These are phyloP conservation scores for Saraca asoca DNA, from an alignment of 331 rosid genomes.

Conservation along the genomic window DNA sequence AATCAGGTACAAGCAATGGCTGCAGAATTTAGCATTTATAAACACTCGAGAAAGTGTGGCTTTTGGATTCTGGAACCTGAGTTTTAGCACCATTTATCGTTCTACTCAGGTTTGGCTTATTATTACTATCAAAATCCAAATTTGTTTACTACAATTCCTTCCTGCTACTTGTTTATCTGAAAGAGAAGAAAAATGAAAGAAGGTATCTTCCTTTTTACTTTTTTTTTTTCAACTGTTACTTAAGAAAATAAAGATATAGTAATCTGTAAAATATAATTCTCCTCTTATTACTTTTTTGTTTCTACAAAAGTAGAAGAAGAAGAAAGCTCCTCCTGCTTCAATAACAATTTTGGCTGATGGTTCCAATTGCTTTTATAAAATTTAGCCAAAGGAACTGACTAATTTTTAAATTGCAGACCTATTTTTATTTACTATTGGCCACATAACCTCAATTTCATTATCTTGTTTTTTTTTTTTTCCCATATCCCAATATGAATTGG, in stretches of 20 bases:
- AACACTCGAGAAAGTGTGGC: constrained; percentile 67
- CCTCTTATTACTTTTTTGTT: no score
- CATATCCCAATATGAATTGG: background rate
- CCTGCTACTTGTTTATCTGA: background rate
- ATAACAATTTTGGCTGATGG: constrained; percentile 7
- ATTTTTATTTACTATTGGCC: background rate
- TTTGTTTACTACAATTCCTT: constrained; percentile 10
- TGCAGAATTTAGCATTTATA: constrained; percentile 57
- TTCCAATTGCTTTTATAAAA: background rate
- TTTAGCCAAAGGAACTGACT: background rate
- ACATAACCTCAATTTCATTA: no score
- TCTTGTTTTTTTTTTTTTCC: background rate
- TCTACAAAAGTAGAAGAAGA: no score
- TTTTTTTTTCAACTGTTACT: background rate
- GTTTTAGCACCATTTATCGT: constrained; percentile 63
- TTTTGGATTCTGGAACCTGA: constrained; percentile 68
- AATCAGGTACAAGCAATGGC: constrained; percentile 67
- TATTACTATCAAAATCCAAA: constrained; percentile 23
- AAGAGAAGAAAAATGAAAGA: background rate
- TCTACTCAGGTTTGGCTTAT: constrained; percentile 64
- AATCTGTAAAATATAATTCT: no score
- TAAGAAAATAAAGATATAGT: no score
- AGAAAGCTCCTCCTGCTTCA: background rate
- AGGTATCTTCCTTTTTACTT: background rate
- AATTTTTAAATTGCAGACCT: background rate